Percentiles rank a stretch among this genome's conserved stretches.
phyloP scores from a whole-genome alignment of 2,329 filamentous ascomycete species.

The Metarhizium sp. region DNA sequence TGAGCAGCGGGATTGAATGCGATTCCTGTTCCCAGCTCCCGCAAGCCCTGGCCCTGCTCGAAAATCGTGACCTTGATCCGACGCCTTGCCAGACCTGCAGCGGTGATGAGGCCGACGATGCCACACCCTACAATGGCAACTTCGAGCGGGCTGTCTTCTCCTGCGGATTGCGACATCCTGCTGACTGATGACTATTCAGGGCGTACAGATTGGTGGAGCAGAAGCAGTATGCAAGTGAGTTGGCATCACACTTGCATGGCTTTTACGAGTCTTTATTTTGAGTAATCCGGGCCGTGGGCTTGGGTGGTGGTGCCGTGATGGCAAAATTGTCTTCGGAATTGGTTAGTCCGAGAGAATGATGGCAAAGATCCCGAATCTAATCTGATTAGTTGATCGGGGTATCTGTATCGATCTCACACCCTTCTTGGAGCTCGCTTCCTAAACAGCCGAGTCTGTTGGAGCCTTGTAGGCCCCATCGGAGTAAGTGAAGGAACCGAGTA shows the following conservation, averaged over 20 bases:
- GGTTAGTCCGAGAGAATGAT: not conserved
- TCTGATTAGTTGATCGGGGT: not conserved
- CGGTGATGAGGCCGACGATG: not conserved
- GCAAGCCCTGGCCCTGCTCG: not conserved
- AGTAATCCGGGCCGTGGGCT: not conserved
- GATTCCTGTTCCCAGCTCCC: not conserved
- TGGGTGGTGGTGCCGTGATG: not conserved
- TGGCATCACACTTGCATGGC: not conserved
- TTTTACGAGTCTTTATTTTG: not conserved
- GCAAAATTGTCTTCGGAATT: not conserved
- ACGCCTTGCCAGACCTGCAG: not conserved
- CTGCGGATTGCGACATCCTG: not conserved
- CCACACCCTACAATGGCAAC: not conserved
- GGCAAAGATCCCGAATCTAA: not conserved
- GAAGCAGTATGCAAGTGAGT: not conserved
- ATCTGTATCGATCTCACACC: not conserved
- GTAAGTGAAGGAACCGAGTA: not conserved
- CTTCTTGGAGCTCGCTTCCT: not conserved
- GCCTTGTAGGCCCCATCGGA: not conserved
- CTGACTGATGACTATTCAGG: not conserved
- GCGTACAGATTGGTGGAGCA: not conserved
- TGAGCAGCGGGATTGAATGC: not conserved
- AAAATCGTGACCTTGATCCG: not conserved
- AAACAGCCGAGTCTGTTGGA: not conserved
- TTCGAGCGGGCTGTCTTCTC: not conserved